Percentiles rank a stretch among this genome's conserved stretches.
Conservation (phyloP, 1,284 basidiomycete species). For the Polyporus tsugae region DNA sequence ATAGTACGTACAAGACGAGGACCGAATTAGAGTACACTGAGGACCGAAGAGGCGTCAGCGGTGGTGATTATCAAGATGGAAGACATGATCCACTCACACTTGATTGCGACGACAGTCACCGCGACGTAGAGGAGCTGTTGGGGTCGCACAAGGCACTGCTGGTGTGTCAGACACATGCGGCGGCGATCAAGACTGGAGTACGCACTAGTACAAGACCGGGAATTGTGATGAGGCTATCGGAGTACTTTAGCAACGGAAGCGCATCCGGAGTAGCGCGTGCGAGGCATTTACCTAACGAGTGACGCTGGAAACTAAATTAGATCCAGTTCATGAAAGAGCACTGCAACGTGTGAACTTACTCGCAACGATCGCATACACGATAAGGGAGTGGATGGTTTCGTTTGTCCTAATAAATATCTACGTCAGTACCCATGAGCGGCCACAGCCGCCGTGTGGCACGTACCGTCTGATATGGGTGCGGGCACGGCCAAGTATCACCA, state of each 20-base stretch:
- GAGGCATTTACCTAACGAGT: conserved; percentile 3
- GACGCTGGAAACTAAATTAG: neutral
- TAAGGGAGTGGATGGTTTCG: neutral
- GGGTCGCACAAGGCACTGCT: neutral
- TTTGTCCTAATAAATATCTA: neutral
- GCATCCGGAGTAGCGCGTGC: neutral
- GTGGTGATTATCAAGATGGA: neutral
- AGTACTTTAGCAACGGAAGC: neutral
- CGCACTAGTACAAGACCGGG: conserved; percentile 2
- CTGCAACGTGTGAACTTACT: neutral
- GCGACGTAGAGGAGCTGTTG: conserved; percentile 1
- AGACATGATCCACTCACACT: neutral
- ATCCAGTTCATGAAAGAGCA: neutral
- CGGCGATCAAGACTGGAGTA: neutral
- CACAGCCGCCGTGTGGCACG: neutral
- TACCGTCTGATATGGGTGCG: conserved; percentile 3
- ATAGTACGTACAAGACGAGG: neutral
- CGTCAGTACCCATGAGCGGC: neutral
- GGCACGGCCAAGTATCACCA: neutral
- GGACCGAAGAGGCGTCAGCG: neutral
- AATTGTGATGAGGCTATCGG: neutral
- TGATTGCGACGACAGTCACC: conserved; percentile 2
- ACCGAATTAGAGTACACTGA: conserved; percentile 5
- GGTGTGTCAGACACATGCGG: neutral
- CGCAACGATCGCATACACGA: neutral